phyloP scores from a whole-genome alignment of 83 land plant genomes.

The Isoetes engelmannii region DNA sequence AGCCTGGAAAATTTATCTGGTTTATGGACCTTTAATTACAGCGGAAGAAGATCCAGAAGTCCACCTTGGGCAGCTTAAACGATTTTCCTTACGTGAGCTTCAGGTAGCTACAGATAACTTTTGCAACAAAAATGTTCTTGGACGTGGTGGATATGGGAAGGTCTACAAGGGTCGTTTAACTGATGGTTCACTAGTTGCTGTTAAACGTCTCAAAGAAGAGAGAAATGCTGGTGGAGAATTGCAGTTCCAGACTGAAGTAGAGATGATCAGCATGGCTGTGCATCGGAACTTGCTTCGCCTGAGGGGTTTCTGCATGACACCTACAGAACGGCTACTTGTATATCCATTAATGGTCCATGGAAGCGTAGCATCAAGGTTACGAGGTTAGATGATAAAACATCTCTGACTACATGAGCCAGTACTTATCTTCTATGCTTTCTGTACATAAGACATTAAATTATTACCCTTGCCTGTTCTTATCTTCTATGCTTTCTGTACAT shows the following conservation, averaged over 20 bases:
- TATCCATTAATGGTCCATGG: slow-evolving; percentile 68
- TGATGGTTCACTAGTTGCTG: slow-evolving; percentile 72
- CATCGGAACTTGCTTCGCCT: slow-evolving; percentile 51
- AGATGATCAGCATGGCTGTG: slow-evolving; percentile 69
- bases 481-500: not conserved
- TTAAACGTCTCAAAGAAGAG: slow-evolving; percentile 60
- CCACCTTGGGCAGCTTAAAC: slow-evolving; percentile 67
- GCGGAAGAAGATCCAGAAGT: slow-evolving; percentile 77
- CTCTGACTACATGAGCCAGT: not conserved
- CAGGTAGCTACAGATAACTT: slow-evolving; percentile 69
- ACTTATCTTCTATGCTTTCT: not conserved
- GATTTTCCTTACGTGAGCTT: slow-evolving; percentile 64
- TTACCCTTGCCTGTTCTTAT: not conserved
- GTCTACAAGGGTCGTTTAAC: slow-evolving; percentile 73
- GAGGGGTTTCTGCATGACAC: slow-evolving; percentile 65
- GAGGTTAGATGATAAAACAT: slow-evolving; percentile 30
- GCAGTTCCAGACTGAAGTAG: slow-evolving; percentile 76
- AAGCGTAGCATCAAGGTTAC: slow-evolving; percentile 54
- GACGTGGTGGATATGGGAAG: slow-evolving; percentile 74
- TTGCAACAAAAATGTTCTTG: slow-evolving; percentile 54
- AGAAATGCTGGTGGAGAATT: slow-evolving; percentile 57
- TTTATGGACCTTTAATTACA: slow-evolving; percentile 17
- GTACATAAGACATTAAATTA: not conserved
- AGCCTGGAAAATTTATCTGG: not conserved
- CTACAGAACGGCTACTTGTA: slow-evolving; percentile 53